Evolutionary conservation across 106 monocot species (phyloP), one percentile per base, ranked within the genome.

Genomic region (Dendrobium catenatum): DNA sequence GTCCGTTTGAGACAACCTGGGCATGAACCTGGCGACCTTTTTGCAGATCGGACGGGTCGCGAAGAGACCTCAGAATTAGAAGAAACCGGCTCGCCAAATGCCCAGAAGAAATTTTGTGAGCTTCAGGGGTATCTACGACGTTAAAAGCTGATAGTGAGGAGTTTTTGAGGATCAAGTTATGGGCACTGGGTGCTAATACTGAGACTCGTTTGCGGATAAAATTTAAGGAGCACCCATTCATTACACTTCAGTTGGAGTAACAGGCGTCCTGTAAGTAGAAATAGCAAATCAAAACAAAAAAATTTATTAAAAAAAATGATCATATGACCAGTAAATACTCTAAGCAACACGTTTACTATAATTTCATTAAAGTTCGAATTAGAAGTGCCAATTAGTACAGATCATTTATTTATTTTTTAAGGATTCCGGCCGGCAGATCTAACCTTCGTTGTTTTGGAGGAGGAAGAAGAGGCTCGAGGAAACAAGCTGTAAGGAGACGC

Each of bases 21-120:
- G 91, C 85, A 76, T 95, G 94, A 61, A 81, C 77, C 82, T 88
- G 89, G 24, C 83, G 82, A 73, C 85, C 88, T 68, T 79, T 88
- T 7, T 7, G 46, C 49, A 94, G 83, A 54, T 87, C 80, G 6
- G 47, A 47, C 7, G 87, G 77, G 59, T 72, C 72, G 19, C 59
- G 80, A 42, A 85, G 84, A 40, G 33, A 43, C 73, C 81, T 82
- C 40, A 90, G 78, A 41, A 84, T 64, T 0, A 77, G 79, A 8
- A 78, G 31, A 74, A 90, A 82, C 10, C 73, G 74, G 76, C 1
- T 10, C 0, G 74, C 29, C 46, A 68, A 67, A 55, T 78, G 20
- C 3, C 78, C 61, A 4, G 15, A 59, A 70, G 55, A 58, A 72
- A 13, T 44, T 40, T 26, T 29, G 18, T 7, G 44, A 68, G 46